These are phyloP conservation scores for Paecilomyces fulvus DNA, from an alignment of 2,329 filamentous ascomycete genomes.

Conservation along the genomic window DNA sequence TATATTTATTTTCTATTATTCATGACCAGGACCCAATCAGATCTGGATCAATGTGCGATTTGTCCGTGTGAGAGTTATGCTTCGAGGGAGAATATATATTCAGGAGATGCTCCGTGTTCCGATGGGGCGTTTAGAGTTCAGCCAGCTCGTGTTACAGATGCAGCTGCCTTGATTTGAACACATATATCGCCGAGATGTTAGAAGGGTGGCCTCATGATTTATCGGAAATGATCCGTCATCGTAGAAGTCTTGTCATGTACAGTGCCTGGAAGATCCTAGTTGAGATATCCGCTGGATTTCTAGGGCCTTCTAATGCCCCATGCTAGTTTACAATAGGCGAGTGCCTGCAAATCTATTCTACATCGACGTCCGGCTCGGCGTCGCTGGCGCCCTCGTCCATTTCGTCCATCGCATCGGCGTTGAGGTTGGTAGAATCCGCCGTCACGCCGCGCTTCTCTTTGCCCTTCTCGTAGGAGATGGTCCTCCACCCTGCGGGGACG, in stretches of 20 bases:
- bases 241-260: neutral
- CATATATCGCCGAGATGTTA: no score
- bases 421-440: conserved; percentile 34
- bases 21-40: no score
- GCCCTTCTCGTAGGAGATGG: conserved; percentile 47
- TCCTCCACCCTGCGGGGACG: conserved; percentile 48
- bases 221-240: neutral
- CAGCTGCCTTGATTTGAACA: no score
- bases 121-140: neutral
- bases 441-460: conserved; percentile 23
- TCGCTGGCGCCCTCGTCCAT: conserved; percentile 29
- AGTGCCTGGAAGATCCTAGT: neutral
- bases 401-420: conserved; percentile 41
- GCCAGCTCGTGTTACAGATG: neutral
- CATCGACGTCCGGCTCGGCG: conserved; percentile 25
- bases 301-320: neutral
- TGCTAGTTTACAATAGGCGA: conserved; percentile 10
- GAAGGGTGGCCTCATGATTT: neutral
- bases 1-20: no score
- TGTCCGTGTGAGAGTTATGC: no score
- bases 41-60: no score
- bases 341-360: neutral
- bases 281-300: neutral
- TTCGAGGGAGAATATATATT: neutral
- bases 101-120: neutral